Evolutionary conservation across 2,329 filamentous ascomycete genomes (phyloP).

Genomic region (Aspergillus sp.): DNA sequence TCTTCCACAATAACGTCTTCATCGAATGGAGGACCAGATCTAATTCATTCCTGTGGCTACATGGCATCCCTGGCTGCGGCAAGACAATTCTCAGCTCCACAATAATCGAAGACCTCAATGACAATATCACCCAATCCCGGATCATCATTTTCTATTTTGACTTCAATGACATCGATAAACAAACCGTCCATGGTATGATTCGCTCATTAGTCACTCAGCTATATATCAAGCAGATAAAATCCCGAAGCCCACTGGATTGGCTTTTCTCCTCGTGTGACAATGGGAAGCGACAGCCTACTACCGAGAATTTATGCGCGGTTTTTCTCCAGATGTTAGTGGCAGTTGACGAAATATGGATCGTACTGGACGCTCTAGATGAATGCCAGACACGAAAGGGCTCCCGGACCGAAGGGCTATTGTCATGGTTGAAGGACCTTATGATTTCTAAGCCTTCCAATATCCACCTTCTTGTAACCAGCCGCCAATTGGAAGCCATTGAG

Average conservation of each 20-base stretch:
- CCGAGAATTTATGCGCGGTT: background rate
- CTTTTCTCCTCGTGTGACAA: background rate
- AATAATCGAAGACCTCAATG: conserved; percentile 4
- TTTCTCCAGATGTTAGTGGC: background rate
- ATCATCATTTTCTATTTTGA: conserved; percentile 9
- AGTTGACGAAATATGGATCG: background rate
- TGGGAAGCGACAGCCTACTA: conserved; percentile 3
- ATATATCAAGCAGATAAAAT: background rate
- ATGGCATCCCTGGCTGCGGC: conserved; percentile 6
- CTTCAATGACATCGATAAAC: conserved; percentile 6
- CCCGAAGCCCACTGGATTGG: conserved; percentile 1
- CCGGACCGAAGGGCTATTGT: too few species aligned
- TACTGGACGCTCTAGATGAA: conserved; percentile 10
- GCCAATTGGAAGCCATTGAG: too few species aligned
- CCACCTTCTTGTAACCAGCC: too few species aligned
- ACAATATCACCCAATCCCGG: background rate
- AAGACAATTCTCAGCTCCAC: conserved; percentile 7
- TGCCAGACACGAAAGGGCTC: background rate
- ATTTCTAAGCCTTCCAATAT: too few species aligned
- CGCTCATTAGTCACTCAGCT: conserved; percentile 6
- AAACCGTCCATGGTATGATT: background rate
- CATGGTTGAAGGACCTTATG: too few species aligned
- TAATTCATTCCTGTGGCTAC: conserved; percentile 4
- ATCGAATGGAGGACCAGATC: background rate
- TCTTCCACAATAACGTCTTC: background rate